Base-by-base conservation (phyloP, 2,329 filamentous ascomycete genomes). In the Pseudogymnoascus sp. region DNA sequence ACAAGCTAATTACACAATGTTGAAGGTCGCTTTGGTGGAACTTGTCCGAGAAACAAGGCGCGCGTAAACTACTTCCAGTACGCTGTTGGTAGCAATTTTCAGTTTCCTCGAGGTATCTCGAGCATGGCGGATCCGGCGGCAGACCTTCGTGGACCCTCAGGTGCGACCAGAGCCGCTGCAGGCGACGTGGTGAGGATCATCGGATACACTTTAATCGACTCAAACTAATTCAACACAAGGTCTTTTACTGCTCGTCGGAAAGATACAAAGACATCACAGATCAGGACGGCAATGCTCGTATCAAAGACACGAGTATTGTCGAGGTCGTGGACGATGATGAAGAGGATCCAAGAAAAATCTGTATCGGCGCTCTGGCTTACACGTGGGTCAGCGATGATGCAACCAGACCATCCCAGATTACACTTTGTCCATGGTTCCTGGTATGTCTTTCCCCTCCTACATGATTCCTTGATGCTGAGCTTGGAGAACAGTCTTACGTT, bases 21-120 rank as follows among this genome's bases (percentile, higher is more conserved):
- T 31, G 29, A 31, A 31, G 29, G 29, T 31, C 29, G 29, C 29
- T 31, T 31, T 2, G 29, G 29, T 31, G 29, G 29, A 31, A 31
- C 29, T 31, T 31, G 29, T 31, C 29, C 29, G 29, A 31, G 11
- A 21, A 65, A 12, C 65, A 63, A 40, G 47, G 61, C 42, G 60
- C 36, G 63, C 26, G 62, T 61, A 51, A 12, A 12, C 64, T 42
- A n/a, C 29, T 65, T 4, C 39, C 10, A 16, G 61, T 60, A 18
- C 11, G 36, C 36, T 37, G 36, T 5, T 37, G 36, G 36, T 37
- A 37, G 36, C 36, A 37, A 37, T 37, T 37, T n/a, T 37, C 11
- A 37, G 36, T 37, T 37, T 37, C 34, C 34, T 37, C 34, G 34
- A 37, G 34, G 34, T 37, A 37, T 37, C 3, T 37, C 34, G 34